phyloP scores from a whole-genome alignment of 73 alveolate genomes.

The Paramecium pentaurelia region DNA sequence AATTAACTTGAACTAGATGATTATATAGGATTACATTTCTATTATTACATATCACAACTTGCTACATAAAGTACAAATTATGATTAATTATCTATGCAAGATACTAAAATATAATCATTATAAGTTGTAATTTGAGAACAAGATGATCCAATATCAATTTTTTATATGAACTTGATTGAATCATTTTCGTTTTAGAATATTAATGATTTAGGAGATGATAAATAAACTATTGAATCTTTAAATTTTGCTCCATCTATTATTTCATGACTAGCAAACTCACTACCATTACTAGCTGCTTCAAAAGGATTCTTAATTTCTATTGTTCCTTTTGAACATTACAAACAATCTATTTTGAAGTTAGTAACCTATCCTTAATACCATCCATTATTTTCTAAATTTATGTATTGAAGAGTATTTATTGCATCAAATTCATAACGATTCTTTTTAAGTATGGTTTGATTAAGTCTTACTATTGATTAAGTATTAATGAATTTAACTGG shows the following conservation, averaged over 20 bases:
- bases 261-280: neutral
- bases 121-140: neutral
- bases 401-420: neutral
- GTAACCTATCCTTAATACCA: slow-evolving; percentile 3
- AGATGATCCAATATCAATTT: neutral
- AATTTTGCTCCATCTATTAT: neutral
- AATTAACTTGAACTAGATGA: neutral
- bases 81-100: neutral
- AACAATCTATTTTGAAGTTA: neutral
- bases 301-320: neutral
- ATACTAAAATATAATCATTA: neutral
- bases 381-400: neutral
- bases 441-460: neutral
- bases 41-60: neutral
- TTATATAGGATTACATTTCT: neutral
- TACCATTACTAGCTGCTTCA: neutral
- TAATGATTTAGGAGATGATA: neutral
- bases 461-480: neutral
- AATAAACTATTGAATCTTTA: neutral
- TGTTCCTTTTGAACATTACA: neutral
- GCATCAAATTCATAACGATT: neutral
- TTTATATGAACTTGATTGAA: neutral
- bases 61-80: neutral
- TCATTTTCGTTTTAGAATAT: neutral
- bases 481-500: slow-evolving; percentile 22